Percentiles rank a stretch among this genome's conserved stretches.
phyloP scores from a whole-genome alignment of 2,329 filamentous ascomycete species.

The Colletotrichum phormii region DNA sequence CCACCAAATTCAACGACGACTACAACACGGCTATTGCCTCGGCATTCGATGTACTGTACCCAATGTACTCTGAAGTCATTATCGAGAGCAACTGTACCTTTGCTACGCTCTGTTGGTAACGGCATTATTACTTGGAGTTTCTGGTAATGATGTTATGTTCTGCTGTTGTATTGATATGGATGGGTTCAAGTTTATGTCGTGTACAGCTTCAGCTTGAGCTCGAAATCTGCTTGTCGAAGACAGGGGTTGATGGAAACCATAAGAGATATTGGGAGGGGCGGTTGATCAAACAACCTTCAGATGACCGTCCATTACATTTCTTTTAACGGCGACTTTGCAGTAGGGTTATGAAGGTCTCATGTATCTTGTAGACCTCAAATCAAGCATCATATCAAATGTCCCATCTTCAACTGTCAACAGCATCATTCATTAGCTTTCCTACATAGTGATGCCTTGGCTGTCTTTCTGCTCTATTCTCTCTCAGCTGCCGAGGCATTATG shows the following conservation, averaged over 20 bases:
- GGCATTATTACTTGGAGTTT: background rate
- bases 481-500: background rate
- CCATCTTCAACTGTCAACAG: background rate
- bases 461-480: too few species aligned
- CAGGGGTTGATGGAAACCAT: background rate
- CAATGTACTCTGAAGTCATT: conserved; percentile 29
- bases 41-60: conserved; percentile 32
- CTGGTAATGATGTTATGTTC: background rate
- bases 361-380: background rate
- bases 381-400: background rate
- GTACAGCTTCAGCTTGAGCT: background rate
- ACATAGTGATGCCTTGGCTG: background rate
- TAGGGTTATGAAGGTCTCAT: background rate
- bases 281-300: background rate
- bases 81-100: conserved; percentile 34
- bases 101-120: conserved; percentile 25
- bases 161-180: background rate
- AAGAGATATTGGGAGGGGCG: background rate
- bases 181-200: background rate
- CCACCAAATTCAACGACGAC: conserved; percentile 22
- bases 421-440: background rate
- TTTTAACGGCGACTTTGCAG: background rate
- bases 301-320: background rate
- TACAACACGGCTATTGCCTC: conserved; percentile 33
- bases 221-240: too few species aligned